phyloP scores from a whole-genome alignment of 352 stramenopile genomes.

The Pythium rishiriense region DNA sequence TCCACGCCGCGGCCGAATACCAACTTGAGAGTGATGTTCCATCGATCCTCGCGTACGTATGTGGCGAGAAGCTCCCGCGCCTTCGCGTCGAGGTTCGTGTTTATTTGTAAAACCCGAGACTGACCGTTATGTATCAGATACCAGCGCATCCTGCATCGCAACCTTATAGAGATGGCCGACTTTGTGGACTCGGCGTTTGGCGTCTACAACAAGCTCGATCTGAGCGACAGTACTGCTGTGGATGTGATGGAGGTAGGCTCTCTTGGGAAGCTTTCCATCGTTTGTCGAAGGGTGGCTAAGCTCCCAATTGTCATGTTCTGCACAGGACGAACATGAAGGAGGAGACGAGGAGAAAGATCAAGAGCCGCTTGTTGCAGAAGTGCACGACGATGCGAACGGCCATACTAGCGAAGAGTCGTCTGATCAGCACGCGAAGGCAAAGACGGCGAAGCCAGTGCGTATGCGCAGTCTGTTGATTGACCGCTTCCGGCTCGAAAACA shows the following conservation, averaged over 20 bases:
- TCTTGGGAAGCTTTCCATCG: not conserved
- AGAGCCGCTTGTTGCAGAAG: not conserved
- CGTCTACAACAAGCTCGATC: slow-evolving; percentile 50
- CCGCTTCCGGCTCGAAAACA: slow-evolving; percentile 56
- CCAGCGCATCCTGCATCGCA: slow-evolving; percentile 69
- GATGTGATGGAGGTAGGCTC: not conserved
- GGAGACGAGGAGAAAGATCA: not conserved
- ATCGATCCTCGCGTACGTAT: slow-evolving; percentile 54
- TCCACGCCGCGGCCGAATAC: slow-evolving; percentile 56
- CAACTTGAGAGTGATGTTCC: slow-evolving; percentile 54
- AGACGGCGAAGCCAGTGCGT: slow-evolving; percentile 7
- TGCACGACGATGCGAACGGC: slow-evolving; percentile 18
- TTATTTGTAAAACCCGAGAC: no score
- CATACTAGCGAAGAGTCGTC: slow-evolving; percentile 20
- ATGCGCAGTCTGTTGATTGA: slow-evolving; percentile 39
- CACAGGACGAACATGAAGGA: not conserved
- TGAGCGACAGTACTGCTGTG: not conserved
- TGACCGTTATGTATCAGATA: slow-evolving; percentile 45
- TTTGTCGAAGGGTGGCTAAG: not conserved
- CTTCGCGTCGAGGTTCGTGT: not conserved
- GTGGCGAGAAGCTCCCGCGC: not conserved
- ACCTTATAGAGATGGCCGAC: slow-evolving; percentile 80
- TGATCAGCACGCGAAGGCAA: not conserved
- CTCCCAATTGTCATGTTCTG: not conserved
- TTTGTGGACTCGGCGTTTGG: slow-evolving; percentile 80